phyloP scores from a whole-genome alignment of 2,329 filamentous ascomycete genomes.

The Nigrograna mackinnonii region DNA sequence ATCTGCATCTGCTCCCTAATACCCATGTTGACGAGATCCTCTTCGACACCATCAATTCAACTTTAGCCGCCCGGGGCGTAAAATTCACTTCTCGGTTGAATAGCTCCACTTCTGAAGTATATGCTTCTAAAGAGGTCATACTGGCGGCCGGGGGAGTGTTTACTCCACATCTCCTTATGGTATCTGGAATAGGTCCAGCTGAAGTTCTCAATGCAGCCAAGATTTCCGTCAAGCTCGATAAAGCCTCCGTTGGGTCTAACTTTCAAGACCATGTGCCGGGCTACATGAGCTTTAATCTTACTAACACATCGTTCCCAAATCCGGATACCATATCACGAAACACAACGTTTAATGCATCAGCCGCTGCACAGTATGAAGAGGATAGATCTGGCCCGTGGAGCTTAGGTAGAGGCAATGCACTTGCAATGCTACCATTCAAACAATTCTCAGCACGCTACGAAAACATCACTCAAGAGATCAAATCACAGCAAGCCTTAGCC shows the following conservation, averaged over 20 bases:
- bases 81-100: constrained; percentile 2
- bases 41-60: not conserved
- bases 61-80: constrained; percentile 6
- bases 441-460: constrained; percentile 21
- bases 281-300: constrained; percentile 18
- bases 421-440: constrained; percentile 21
- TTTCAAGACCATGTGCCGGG: constrained; percentile 19
- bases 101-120: not conserved
- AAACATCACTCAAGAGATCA: constrained; percentile 16
- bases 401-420: constrained; percentile 16
- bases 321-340: constrained; percentile 19
- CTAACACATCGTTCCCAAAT: constrained; percentile 22
- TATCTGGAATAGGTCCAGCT: constrained; percentile 23
- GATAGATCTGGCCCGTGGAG: constrained; percentile 29
- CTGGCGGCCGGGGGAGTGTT: constrained; percentile 61
- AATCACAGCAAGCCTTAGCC: constrained; percentile 15
- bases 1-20: too few species aligned
- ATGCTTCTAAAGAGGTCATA: constrained; percentile 53
- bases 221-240: constrained; percentile 16
- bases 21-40: constrained; percentile 7
- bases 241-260: constrained; percentile 22
- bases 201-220: constrained; percentile 17
- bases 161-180: constrained; percentile 56
- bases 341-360: constrained; percentile 26
- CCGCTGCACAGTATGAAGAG: constrained; percentile 26